Evolutionary conservation across 495 filamentous ascomycete genomes (phyloP).

Genomic region (Trichoderma parareesei): DNA sequence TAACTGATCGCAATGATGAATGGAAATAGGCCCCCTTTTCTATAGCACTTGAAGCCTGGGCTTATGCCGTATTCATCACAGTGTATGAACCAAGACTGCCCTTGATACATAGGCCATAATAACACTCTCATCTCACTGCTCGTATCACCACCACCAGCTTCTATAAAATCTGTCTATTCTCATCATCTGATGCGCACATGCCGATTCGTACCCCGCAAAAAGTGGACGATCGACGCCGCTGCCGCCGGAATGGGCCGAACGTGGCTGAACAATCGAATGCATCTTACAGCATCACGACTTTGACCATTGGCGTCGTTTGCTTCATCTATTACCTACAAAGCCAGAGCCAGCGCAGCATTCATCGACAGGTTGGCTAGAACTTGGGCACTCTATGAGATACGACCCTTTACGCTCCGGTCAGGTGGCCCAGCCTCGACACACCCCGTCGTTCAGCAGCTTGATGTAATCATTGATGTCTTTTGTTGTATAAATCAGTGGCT

Average conservation of each 20-base stretch:
- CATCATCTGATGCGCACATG: neutral
- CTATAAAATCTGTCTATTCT: neutral
- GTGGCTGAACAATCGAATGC: neutral
- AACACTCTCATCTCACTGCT: too few species aligned
- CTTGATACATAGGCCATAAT: too few species aligned
- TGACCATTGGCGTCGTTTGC: neutral
- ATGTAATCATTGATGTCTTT: neutral
- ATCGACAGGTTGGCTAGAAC: neutral
- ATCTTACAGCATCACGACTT: neutral
- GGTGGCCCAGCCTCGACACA: neutral
- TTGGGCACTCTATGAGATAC: neutral
- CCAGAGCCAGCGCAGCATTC: neutral
- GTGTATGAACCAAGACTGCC: too few species aligned
- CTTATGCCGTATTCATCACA: too few species aligned
- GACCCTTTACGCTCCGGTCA: neutral
- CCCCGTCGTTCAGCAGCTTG: neutral
- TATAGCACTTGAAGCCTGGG: too few species aligned
- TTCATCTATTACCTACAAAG: neutral
- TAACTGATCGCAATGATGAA: too few species aligned
- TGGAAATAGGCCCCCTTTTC: too few species aligned
- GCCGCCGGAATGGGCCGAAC: conserved; percentile 6
- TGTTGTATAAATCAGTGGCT: neutral
- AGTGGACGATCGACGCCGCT: conserved; percentile 5
- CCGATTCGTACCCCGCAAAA: neutral
- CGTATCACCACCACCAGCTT: neutral